Evolutionary conservation across 2,329 filamentous ascomycete species (phyloP).

Genomic region (Clarireedia hainanense): DNA sequence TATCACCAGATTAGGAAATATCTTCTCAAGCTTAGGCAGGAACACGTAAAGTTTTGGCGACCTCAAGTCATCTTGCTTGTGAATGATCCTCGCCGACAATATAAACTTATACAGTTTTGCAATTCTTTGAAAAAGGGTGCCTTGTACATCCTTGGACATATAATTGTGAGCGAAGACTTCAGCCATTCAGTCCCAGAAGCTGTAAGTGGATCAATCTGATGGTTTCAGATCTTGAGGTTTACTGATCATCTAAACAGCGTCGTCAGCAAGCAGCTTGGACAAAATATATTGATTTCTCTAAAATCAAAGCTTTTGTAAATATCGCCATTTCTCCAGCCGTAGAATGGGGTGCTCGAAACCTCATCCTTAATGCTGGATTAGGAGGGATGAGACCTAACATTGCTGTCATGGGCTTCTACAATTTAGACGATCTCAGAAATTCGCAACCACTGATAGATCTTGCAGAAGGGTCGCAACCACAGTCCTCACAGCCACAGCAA

Average conservation of each 20-base stretch:
- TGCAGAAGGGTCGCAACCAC: slow-evolving; percentile 37
- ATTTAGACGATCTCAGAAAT: slow-evolving; percentile 65
- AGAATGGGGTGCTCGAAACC: slow-evolving; percentile 78
- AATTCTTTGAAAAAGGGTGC: slow-evolving; percentile 86
- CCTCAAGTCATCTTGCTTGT: slow-evolving; percentile 80
- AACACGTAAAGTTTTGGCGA: slow-evolving; percentile 91
- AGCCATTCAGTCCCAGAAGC: slow-evolving; percentile 71
- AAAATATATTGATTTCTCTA: slow-evolving; percentile 78
- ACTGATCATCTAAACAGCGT: slow-evolving; percentile 33
- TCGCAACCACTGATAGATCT: slow-evolving; percentile 50
- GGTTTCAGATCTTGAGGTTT: background rate
- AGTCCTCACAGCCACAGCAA: slow-evolving; percentile 20
- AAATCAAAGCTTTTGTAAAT: slow-evolving; percentile 85
- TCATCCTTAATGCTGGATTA: slow-evolving; percentile 72
- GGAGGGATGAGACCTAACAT: slow-evolving; percentile 89
- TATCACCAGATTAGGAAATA: slow-evolving; percentile 88
- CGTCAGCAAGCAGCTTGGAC: slow-evolving; percentile 73
- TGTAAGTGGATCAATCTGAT: background rate
- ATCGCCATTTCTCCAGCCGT: slow-evolving; percentile 74
- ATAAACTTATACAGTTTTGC: slow-evolving; percentile 81
- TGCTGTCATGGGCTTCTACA: slow-evolving; percentile 72
- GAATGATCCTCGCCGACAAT: slow-evolving; percentile 74
- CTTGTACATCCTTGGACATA: slow-evolving; percentile 74
- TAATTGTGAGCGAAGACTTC: slow-evolving; percentile 82
- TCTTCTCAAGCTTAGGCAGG: slow-evolving; percentile 69